Base-by-base conservation (phyloP, 352 stramenopile species). In the Blastocystis hominis region DNA sequence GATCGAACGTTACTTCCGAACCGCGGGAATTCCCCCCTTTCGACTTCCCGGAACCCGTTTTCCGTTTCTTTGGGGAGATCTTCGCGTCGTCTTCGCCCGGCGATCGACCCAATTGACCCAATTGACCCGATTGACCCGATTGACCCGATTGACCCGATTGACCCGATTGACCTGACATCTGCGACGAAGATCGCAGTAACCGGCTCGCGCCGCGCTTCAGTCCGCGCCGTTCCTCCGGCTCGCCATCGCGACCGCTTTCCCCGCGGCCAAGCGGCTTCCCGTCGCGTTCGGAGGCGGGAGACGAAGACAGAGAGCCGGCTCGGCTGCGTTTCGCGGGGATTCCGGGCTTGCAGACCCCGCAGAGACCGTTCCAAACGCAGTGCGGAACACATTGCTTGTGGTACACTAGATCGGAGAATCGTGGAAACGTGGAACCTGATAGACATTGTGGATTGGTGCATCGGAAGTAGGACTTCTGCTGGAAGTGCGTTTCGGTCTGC, bases 391-490 rank as follows among this genome's bases (percentile, higher is more conserved):
- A 84, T 7, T 64, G 30, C 47, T 84, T 84, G 50, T 84, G 72
- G 34, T 66, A 84, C 20, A 84, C 72, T 84, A 80, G 13, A 17
- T 36, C 68, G 54, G n/a, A 46, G 64, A 69, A 5, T 10, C 3
- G 13, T 2, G 13, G 36, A 44, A 13, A 36, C 17, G 7, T 3
- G 38, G 72, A 46, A 84, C 72, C 34, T 30, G 72, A 84, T n/a
- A 84, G 55, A 84, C 72, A 84, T 36, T 56, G 46, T 20, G 72
- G 47, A 66, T 84, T 84, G 2, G 38, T 42, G 50, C 72, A 84
- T 24, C 72, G 72, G 15, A 54, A 40, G 72, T 84, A 84, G 17
- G 72, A 84, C n/a, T 63, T 84, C 3, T 50, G 44, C 38, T 40
- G 44, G 34, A 69, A 84, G 34, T 84, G 72, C 17, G 50, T 68